These are phyloP conservation scores for Capsicum chinense DNA, from an alignment of 257 asterid genomes.

Conservation along the genomic window DNA sequence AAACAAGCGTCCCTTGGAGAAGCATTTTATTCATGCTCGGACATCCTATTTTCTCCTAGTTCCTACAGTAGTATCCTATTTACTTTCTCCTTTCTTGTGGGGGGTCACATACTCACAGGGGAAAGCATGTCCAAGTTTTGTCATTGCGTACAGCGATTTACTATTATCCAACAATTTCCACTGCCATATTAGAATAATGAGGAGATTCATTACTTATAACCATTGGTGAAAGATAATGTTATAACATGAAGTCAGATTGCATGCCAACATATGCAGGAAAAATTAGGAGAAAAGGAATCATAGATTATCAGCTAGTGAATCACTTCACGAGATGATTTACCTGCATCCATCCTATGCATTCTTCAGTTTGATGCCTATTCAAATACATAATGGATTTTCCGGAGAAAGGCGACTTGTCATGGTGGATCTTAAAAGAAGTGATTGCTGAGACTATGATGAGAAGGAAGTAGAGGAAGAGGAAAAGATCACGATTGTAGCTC, in stretches of 20 bases:
- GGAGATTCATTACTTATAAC: not conserved
- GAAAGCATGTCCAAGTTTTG: conserved; percentile 16
- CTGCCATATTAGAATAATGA: not conserved
- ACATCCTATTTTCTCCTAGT: conserved; percentile 21
- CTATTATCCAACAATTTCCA: not conserved
- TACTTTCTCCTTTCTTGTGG: not conserved
- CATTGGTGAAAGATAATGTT: not conserved
- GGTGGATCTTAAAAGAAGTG: conserved; percentile 85
- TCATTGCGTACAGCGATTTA: not conserved
- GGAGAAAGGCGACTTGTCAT: conserved; percentile 79
- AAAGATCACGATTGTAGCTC: conserved; percentile 84
- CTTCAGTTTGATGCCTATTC: conserved; percentile 96
- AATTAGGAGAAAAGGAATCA: conserved; percentile 19
- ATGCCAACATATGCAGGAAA: conserved; percentile 14
- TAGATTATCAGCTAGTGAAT: conserved; percentile 18
- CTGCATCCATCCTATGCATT: conserved; percentile 99
- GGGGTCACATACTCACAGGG: conserved; percentile 14
- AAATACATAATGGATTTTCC: conserved; percentile 85
- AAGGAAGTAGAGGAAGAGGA: conserved; percentile 88
- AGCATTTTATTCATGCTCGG: not conserved
- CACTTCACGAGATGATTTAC: conserved; percentile 40
- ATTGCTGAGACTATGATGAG: conserved; percentile 82
- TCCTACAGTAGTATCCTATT: not conserved
- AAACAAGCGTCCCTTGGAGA: not conserved
- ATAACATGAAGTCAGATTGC: not conserved